Evolutionary conservation across 2,329 filamentous ascomycete species (phyloP), one percentile per base, ranked within the genome.

Genomic region (Tolypocladium cylindrosporum): DNA sequence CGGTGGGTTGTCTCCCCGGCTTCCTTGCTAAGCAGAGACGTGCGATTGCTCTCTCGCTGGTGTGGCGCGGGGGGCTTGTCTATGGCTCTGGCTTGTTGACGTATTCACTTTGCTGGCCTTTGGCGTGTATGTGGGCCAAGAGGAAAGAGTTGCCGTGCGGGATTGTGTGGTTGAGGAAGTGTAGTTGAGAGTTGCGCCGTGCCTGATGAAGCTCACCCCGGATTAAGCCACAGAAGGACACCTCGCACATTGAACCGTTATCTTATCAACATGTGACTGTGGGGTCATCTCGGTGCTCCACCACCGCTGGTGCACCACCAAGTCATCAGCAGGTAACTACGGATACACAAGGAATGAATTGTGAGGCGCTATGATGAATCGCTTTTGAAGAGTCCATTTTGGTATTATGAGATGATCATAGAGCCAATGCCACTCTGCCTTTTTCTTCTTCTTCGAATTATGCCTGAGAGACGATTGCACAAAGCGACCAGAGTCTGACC

Each of bases 231-330:
- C 31, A 54, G 59, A 62, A 71, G 69, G 69, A 71, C 69, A 71
- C 69, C 64, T 71, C 62, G 48, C 53, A 52, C 37, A 6, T 53
- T 62, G 63, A 65, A 61, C 55, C 60, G 64, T 69, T 71, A 72
- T 73, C 71, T 73, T 71, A 73, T 72, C 71, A 43, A 61, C 71
- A 72, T 69, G 67, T 72, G 70, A 72, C 66, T 61, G 61, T 59
- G 63, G 62, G 58, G 58, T 51, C 48, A 2, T 1, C 24, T 3
- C 3, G n/a, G 4, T 51, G 43, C 39, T 27, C 48, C 24, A 57
- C 42, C 27, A 9, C 16, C 31, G 31, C 8, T 19, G 41, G 6
- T 37, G 27, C 27, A 31, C 50, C 52, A 57, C 27, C 36, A 48
- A 11, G 10, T 31, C 4, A 14, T 31, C 43, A 16, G 10, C 24